phyloP scores from a whole-genome alignment of 805 yeast species.

The Deakozyma indianensis region DNA sequence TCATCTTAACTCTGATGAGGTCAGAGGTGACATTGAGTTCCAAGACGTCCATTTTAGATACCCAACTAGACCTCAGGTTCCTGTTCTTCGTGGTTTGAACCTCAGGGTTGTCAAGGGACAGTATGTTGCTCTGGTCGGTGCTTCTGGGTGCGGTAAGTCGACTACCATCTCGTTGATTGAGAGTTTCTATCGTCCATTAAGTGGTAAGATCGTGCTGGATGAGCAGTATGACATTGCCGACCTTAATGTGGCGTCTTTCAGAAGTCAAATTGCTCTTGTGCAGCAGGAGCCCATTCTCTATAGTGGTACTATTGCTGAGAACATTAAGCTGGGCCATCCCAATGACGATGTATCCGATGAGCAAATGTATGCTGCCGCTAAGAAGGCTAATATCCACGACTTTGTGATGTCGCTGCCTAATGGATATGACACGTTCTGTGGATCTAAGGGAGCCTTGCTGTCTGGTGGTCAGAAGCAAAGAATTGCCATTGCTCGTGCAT shows the following conservation, averaged over 20 bases:
- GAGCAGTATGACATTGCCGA: conserved; percentile 31
- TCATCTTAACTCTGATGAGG: conserved; percentile 16
- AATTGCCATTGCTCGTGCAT: conserved; percentile 61
- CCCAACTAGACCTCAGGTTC: conserved; percentile 39
- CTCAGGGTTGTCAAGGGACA: conserved; percentile 34
- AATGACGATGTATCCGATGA: conserved; percentile 23
- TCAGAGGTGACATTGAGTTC: conserved; percentile 40
- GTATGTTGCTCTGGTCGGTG: conserved; percentile 54
- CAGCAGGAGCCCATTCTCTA: conserved; percentile 49
- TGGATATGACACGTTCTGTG: conserved; percentile 44
- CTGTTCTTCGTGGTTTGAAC: conserved; percentile 36
- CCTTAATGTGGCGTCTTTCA: conserved; percentile 34
- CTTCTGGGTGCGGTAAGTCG: conserved; percentile 49
- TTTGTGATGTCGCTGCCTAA: conserved; percentile 42
- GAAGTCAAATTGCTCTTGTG: conserved; percentile 41
- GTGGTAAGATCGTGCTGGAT: conserved; percentile 37
- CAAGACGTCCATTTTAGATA: conserved; percentile 49
- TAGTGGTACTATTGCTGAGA: conserved; percentile 41
- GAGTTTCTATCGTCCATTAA: conserved; percentile 35
- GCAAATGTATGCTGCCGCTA: conserved; percentile 31
- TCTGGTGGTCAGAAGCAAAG: conserved; percentile 74
- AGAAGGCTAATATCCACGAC: conserved; percentile 44
- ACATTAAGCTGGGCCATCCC: conserved; percentile 35
- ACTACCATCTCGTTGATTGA: conserved; percentile 39
- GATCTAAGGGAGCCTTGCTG: conserved; percentile 40